Conservation (phyloP, 2,329 filamentous ascomycete genomes). For the Nigrograna mackinnonii region DNA sequence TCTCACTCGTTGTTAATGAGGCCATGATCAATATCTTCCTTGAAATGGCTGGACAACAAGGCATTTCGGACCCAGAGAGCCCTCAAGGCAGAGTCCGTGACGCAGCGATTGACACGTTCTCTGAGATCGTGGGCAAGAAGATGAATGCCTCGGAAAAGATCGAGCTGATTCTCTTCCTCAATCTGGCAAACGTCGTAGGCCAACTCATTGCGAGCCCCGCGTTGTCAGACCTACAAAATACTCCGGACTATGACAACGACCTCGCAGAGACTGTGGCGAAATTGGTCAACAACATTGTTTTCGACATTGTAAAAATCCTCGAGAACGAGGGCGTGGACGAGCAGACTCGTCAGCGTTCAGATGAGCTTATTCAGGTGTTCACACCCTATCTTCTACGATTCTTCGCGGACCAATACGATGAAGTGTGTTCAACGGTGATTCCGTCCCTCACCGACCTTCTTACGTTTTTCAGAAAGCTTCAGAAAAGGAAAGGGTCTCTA, state of each 20-base stretch:
- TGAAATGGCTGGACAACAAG: slow-evolving; percentile 78
- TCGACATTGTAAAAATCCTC: slow-evolving; percentile 84
- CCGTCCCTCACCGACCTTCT: slow-evolving; percentile 90
- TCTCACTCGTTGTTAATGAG: slow-evolving; percentile 83
- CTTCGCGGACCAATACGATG: slow-evolving; percentile 97
- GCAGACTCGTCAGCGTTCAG: slow-evolving; percentile 72
- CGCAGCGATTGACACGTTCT: slow-evolving; percentile 91
- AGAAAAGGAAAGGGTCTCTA: slow-evolving; percentile 64
- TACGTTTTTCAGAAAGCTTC: slow-evolving; percentile 83
- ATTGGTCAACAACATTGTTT: slow-evolving; percentile 86
- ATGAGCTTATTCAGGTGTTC: slow-evolving; percentile 81
- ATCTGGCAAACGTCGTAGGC: slow-evolving; percentile 80
- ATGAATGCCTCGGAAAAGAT: slow-evolving; percentile 95
- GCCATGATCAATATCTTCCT: slow-evolving; percentile 82
- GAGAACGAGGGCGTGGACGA: slow-evolving; percentile 69
- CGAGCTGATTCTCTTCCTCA: slow-evolving; percentile 88
- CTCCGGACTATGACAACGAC: slow-evolving; percentile 90
- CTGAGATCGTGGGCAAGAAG: slow-evolving; percentile 96
- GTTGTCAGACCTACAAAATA: slow-evolving; percentile 76
- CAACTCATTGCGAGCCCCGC: slow-evolving; percentile 85
- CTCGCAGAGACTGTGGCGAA: slow-evolving; percentile 94
- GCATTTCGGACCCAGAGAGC: slow-evolving; percentile 61
- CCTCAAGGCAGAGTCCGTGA: slow-evolving; percentile 76
- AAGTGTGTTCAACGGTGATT: slow-evolving; percentile 95
- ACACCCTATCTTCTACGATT: slow-evolving; percentile 87